Percentiles rank a stretch among this genome's conserved stretches.
These are phyloP conservation scores for Cercospora berteroae DNA, from an alignment of 2,329 filamentous ascomycete genomes.

Conservation along the genomic window DNA sequence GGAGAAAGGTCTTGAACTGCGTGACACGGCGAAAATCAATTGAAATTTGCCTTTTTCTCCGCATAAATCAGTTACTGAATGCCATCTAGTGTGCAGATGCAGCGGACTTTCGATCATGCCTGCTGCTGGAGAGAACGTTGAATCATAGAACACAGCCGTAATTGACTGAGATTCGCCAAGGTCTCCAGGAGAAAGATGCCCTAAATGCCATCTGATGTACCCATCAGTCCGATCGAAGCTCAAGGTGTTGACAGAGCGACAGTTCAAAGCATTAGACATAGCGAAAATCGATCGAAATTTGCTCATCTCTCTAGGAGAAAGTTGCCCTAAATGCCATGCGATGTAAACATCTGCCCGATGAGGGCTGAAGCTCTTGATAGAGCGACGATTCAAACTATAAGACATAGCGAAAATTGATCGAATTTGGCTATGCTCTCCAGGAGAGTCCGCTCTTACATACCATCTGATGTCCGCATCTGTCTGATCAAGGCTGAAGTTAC, in stretches of 20 bases:
- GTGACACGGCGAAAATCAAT: not conserved
- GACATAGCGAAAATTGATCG: not conserved
- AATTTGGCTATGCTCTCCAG: not conserved
- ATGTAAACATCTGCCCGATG: too few species aligned
- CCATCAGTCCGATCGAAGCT: not conserved
- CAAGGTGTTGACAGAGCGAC: not conserved
- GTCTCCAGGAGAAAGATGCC: not conserved
- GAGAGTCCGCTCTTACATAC: too few species aligned
- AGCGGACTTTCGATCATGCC: not conserved
- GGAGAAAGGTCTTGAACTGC: not conserved
- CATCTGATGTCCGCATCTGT: too few species aligned
- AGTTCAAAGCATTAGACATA: too few species aligned
- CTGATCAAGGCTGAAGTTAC: too few species aligned
- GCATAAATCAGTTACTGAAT: not conserved
- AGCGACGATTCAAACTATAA: not conserved
- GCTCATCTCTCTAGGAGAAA: too few species aligned
- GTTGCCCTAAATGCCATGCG: too few species aligned
- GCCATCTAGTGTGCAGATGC: not conserved
- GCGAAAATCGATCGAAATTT: too few species aligned
- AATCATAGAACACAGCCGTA: not conserved
- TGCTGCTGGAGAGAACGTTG: not conserved
- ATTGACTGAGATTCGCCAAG: not conserved
- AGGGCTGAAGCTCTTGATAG: not conserved
- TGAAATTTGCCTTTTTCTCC: not conserved
- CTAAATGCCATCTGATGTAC: not conserved